Conservation (phyloP, 305 asterid genomes). For the Euphrasia arctica region DNA sequence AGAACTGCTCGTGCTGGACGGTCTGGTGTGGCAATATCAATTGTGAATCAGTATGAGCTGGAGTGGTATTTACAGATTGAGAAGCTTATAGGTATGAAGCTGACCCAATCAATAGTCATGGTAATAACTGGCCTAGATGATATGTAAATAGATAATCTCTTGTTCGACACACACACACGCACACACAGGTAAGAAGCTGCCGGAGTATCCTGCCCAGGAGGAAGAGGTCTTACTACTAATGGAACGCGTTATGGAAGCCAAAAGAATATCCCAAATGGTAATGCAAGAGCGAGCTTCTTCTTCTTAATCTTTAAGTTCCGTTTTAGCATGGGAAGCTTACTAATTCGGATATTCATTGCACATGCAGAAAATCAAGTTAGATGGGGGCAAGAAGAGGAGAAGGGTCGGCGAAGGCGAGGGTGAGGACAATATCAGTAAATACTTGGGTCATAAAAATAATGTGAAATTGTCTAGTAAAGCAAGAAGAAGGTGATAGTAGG, state of each 20-base stretch:
- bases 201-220: conserved; percentile 59
- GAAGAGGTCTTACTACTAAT: conserved; percentile 68
- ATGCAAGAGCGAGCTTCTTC: not conserved
- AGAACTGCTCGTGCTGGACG: conserved; percentile 99
- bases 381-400: conserved; percentile 50
- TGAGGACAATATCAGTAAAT: conserved; percentile 49
- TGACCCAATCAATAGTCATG: not conserved
- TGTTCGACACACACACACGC: too few relatives aligned
- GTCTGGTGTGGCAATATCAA: conserved; percentile 78
- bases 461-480: conserved; percentile 36
- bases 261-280: conserved; percentile 75
- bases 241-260: conserved; percentile 78
- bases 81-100: conserved; percentile 61
- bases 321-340: too few relatives aligned
- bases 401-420: conserved; percentile 53
- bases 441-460: conserved; percentile 35
- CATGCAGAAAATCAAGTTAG: conserved; percentile 67
- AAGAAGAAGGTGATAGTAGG: conserved; percentile 26
- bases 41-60: conserved; percentile 83
- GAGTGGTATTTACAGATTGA: conserved; percentile 87
- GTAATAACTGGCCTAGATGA: too few relatives aligned
- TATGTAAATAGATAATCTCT: not conserved
- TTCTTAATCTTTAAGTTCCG: not conserved
- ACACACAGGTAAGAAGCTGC: conserved; percentile 66
- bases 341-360: too few relatives aligned